Evolutionary conservation across 1,284 basidiomycete genomes (phyloP), one percentile per base, ranked within the genome.

Genomic region (Trametes pubescens): DNA sequence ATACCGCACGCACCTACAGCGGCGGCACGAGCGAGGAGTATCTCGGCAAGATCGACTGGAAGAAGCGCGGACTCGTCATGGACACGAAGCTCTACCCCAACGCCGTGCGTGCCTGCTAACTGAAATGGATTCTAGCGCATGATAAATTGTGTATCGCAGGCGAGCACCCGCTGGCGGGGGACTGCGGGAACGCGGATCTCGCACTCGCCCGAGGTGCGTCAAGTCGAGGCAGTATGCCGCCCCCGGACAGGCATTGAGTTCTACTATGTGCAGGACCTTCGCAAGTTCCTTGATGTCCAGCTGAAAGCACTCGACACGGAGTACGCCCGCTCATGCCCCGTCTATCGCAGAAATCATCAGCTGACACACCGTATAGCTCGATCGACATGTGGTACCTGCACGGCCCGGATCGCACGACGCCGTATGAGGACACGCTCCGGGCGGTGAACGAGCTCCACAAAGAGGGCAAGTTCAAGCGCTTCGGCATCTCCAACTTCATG

Each of bases 351-450:
- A 8, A 7, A 51, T 24, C 3, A 18, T 22, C 51, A 21, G 13
- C 51, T 40, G 21, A 32, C 51, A 29, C 14, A 2, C 26, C n/a
- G 52, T 11, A 37, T 21, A 68, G 67, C 40, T 68, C 54, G 9
- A 51, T 68, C 51, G 83, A 86, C 43, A 79, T 86, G 66, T 86
- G 78, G 74, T 87, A 87, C 73, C 77, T 88, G 5, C 85, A 87
- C 68, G 82, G 77, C 5, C 84, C 86, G 5, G 86, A 87, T 66
- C 79, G 85, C 24, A 75, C 77, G 26, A 79, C 77, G 0, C 79
- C 80, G 0, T 82, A 82, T 63, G 82, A 80, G 46, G 81, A 78
- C 46, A 85, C 85, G 0, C 71, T 86, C 40, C 76, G 77, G 59
- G 81, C 81, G 0, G 78, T 84, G 55, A 77, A 87, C 72, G 81